Conservation (phyloP, 2,329 filamentous ascomycete species). For the Hymenoscyphus albidus region DNA sequence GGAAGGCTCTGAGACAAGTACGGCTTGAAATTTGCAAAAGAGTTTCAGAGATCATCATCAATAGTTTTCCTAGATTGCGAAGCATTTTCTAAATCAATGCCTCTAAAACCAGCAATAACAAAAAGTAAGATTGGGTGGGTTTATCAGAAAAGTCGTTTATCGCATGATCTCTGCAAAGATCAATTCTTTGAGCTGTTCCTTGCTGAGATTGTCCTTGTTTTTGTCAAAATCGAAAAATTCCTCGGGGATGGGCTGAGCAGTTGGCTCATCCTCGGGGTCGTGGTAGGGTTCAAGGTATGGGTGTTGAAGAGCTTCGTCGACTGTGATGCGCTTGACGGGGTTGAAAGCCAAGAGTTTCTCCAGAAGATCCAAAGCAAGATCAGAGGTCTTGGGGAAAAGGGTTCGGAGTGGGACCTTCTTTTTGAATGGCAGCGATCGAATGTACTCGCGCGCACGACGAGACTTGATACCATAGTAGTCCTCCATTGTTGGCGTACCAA, state of each 20-base stretch:
- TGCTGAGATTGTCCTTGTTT: slow-evolving; percentile 98
- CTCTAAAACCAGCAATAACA: background rate
- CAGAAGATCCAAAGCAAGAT: slow-evolving; percentile 85
- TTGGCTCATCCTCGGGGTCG: slow-evolving; percentile 97
- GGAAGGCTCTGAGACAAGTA: background rate
- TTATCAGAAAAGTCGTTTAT: slow-evolving; percentile 20
- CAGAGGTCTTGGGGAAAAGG: slow-evolving; percentile 99
- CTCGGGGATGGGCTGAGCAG: slow-evolving; percentile 91
- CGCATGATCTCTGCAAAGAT: slow-evolving; percentile 93
- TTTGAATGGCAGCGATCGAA: slow-evolving; percentile 96
- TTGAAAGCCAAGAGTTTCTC: slow-evolving; percentile 98
- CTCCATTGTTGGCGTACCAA: slow-evolving; percentile 98
- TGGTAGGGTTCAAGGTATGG: slow-evolving; percentile 98
- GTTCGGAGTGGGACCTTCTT: slow-evolving; percentile 99
- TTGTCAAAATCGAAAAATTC: slow-evolving; percentile 99
- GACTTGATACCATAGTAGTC: slow-evolving; percentile 99
- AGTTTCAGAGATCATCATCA: background rate
- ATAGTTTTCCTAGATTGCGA: slow-evolving; percentile 3
- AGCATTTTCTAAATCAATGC: background rate
- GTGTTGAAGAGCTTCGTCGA: slow-evolving; percentile 95
- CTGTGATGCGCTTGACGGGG: slow-evolving; percentile 95
- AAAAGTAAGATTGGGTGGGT: background rate
- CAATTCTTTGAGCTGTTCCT: slow-evolving; percentile 94
- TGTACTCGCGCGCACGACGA: slow-evolving; percentile 93
- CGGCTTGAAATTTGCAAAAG: background rate